Evolutionary conservation across 805 yeast genomes (phyloP), one percentile per base, ranked within the genome.

Genomic region (Candida qinlingensis): DNA sequence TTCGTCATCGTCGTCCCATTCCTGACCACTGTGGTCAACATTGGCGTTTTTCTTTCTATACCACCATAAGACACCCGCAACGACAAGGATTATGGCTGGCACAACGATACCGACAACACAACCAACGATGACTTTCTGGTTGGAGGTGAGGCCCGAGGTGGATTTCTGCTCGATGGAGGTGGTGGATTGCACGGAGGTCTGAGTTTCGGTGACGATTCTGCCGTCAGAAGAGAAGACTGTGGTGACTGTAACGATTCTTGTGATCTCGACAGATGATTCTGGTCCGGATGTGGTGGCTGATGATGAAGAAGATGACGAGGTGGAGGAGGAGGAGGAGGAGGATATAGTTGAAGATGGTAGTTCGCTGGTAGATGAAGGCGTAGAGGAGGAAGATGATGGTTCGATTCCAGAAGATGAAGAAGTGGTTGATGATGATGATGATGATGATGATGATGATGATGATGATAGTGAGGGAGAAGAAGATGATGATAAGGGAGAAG

Each of bases 31-130:
- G 41, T 54, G 59, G 37, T 57, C 63, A 35, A 54, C 46, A 10
- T 43, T 36, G 7, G 49, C 30, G 42, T 50, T 52, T 19, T 48
- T 53, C 35, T 52, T 55, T 42, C 53, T 54, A 19, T 49, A 49
- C 45, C 52, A 55, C 56, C 56, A 34, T 13, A 42, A n/a, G 6
- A 31, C 7, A 33, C 36, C 12, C 5, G 42, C 38, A 25, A 43
- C 38, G 2, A 54, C 47, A 3, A 57, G 55, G 1, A 67, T 38
- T 2, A 81, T 61, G 0, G 77, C 54, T 2, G 91, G 87, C 1
- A 82, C 80, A 45, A 87, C 87, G 11, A 85, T 75, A 47, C 90
- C 90, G 6, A 84, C 83, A 30, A 80, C 83, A 50, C 83, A 81
- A 37, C 90, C 90, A 45, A 83, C 74, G 27, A 84, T 79, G 35